A percentile compares a stretch with the other conserved stretches of the same genome.
These are phyloP conservation scores for Aechmea fasciata DNA, from an alignment of 176 grass and related monocot genomes.

Conservation along the genomic window DNA sequence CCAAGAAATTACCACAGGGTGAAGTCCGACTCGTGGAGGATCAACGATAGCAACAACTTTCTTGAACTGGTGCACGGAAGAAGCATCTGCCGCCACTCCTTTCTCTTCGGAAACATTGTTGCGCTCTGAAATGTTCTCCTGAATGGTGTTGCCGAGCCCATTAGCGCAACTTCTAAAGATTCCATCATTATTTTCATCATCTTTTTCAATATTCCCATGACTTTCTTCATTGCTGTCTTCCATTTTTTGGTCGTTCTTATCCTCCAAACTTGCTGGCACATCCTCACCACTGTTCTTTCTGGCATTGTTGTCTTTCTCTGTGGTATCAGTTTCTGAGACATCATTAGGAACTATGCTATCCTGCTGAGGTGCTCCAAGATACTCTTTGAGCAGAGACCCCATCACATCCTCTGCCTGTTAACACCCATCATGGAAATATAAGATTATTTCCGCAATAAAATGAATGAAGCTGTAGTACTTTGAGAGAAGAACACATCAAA, in stretches of 20 bases:
- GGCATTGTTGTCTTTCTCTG: constrained; percentile 15
- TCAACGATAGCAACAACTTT: constrained; percentile 93
- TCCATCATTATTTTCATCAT: constrained; percentile 12
- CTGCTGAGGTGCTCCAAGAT: constrained; percentile 65
- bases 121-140: background rate
- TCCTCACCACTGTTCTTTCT: constrained; percentile 19
- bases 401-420: constrained; percentile 83
- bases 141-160: background rate
- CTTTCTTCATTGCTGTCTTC: constrained; percentile 22
- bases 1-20: constrained; percentile 61
- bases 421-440: constrained; percentile 18
- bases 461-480: too few relatives aligned
- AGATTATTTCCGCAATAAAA: too few relatives aligned
- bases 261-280: constrained; percentile 15
- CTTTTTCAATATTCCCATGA: constrained; percentile 10
- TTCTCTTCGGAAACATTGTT: constrained; percentile 6
- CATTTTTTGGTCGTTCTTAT: constrained; percentile 22
- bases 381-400: constrained; percentile 70
- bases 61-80: constrained; percentile 42
- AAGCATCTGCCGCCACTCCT: background rate
- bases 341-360: constrained; percentile 18
- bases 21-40: constrained; percentile 85
- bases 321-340: constrained; percentile 18
- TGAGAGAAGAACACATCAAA: too few relatives aligned
- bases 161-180: background rate